Conservation (phyloP, 805 yeast species). For the Barnettozyma vustinii region DNA sequence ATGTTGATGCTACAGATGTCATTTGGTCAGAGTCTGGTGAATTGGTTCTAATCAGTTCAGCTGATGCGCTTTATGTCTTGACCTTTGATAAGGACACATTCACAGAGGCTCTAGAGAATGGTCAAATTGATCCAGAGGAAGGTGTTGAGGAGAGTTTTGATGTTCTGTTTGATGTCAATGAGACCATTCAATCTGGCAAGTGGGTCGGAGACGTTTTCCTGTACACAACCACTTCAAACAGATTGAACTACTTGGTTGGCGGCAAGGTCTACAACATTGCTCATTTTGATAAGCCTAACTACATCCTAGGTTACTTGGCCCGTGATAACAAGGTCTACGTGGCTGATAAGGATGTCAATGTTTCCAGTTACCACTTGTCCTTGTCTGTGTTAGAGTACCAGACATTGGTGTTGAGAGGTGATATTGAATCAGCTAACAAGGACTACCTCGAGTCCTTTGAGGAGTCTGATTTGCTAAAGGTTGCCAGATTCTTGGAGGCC, state of each 20-base stretch:
- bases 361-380: slow-evolving; percentile 75
- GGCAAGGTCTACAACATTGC: slow-evolving; percentile 88
- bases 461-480: slow-evolving; percentile 63
- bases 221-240: slow-evolving; percentile 79
- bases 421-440: slow-evolving; percentile 74
- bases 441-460: slow-evolving; percentile 54
- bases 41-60: slow-evolving; percentile 66
- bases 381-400: slow-evolving; percentile 90
- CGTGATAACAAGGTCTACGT: slow-evolving; percentile 87
- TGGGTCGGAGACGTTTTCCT: slow-evolving; percentile 98
- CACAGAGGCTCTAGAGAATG: slow-evolving; percentile 54
- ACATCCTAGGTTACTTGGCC: slow-evolving; percentile 82
- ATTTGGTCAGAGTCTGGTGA: slow-evolving; percentile 95
- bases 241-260: slow-evolving; percentile 92
- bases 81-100: slow-evolving; percentile 65
- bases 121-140: slow-evolving; percentile 65
- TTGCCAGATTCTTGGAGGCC: slow-evolving; percentile 89
- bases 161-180: slow-evolving; percentile 76
- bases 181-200: slow-evolving; percentile 78
- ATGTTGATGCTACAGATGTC: slow-evolving; percentile 75
- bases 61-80: slow-evolving; percentile 73
- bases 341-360: slow-evolving; percentile 84
- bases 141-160: slow-evolving; percentile 87
- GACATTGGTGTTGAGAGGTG: slow-evolving; percentile 93
- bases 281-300: slow-evolving; percentile 86